These are phyloP conservation scores for Fusarium vanettenii DNA, from an alignment of 2,329 filamentous ascomycete genomes.

Conservation along the genomic window DNA sequence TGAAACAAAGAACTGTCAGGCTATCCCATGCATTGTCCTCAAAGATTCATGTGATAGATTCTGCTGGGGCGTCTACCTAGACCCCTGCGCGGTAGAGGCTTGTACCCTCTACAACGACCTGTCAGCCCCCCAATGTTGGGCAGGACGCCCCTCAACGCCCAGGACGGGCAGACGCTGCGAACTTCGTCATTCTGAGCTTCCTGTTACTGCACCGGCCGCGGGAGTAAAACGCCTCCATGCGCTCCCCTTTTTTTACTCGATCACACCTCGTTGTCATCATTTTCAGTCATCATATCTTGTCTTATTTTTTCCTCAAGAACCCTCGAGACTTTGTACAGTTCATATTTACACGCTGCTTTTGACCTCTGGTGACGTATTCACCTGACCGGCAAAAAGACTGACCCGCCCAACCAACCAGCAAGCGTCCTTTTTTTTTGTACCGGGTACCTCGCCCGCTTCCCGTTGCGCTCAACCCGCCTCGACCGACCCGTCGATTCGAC, in stretches of 20 bases:
- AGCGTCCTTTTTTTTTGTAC: constrained; percentile 21
- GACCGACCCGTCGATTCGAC: constrained; percentile 8
- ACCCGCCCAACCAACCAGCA: constrained; percentile 23
- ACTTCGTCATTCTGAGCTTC: constrained; percentile 33
- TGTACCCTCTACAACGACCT: constrained; percentile 26
- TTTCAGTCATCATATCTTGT: background rate
- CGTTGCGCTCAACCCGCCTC: constrained; percentile 19
- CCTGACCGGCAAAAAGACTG: constrained; percentile 22
- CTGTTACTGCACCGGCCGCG: constrained; percentile 1
- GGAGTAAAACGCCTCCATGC: constrained; percentile 16
- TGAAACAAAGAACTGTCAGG: background rate
- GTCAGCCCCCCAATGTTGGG: constrained; percentile 25
- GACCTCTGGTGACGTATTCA: constrained; percentile 32
- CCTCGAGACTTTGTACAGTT: background rate
- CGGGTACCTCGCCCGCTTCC: constrained; percentile 20
- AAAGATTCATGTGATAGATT: constrained; percentile 35
- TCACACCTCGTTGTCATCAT: background rate
- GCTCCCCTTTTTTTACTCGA: background rate
- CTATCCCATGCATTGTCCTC: background rate
- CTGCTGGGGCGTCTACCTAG: constrained; percentile 28
- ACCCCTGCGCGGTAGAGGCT: constrained; percentile 29
- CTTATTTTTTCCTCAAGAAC: too few relatives aligned
- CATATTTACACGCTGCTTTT: constrained; percentile 2
- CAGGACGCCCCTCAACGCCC: constrained; percentile 21
- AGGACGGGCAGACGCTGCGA: constrained; percentile 4